phyloP scores from a whole-genome alignment of 345 rosid species.

The Trapa bicornis region DNA sequence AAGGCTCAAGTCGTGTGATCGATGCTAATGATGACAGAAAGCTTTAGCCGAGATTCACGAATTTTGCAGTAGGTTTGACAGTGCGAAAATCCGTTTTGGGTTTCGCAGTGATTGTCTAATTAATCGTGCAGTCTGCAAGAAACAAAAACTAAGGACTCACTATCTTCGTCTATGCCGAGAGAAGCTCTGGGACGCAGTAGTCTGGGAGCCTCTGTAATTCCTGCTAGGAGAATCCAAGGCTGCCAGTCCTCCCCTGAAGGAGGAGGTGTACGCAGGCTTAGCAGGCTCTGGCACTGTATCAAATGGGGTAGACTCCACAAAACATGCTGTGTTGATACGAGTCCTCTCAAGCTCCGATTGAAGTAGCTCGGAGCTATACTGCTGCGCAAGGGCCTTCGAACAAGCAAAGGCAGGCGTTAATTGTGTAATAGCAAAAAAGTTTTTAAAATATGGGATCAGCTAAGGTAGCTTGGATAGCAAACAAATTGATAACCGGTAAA shows the following conservation, averaged over 20 bases:
- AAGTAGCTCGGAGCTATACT: conserved; percentile 63
- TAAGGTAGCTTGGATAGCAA: neutral
- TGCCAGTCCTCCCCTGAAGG: conserved; percentile 44
- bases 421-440: neutral
- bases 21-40: neutral
- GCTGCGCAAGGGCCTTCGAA: conserved; percentile 70
- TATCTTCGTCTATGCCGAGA: conserved; percentile 52
- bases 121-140: too few species aligned
- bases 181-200: conserved; percentile 47
- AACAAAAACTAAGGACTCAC: neutral
- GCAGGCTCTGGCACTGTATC: conserved; percentile 58
- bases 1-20: neutral
- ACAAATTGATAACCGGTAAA: neutral
- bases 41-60: neutral
- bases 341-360: conserved; percentile 85
- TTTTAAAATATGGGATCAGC: neutral
- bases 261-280: conserved; percentile 38
- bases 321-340: conserved; percentile 85
- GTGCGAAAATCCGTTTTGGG: too few species aligned
- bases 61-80: too few species aligned
- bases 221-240: conserved; percentile 61
- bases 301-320: conserved; percentile 51
- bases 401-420: neutral
- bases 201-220: conserved; percentile 31
- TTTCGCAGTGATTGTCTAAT: too few species aligned